phyloP scores from a whole-genome alignment of 345 rosid species.

The Acer saccharum region DNA sequence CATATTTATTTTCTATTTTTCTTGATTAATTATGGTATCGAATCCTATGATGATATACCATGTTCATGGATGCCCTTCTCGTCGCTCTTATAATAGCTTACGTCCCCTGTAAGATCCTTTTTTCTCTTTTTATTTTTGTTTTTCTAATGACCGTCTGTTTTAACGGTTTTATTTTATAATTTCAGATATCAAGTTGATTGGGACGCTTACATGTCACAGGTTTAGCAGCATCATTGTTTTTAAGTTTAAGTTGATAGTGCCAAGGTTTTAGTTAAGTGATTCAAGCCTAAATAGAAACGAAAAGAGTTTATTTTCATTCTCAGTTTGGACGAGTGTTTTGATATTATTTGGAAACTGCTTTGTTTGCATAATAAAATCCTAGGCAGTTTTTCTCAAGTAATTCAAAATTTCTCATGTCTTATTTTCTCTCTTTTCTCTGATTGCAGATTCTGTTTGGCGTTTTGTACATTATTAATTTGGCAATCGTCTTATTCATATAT shows the following conservation, averaged over 20 bases:
- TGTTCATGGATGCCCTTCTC: conserved; percentile 55
- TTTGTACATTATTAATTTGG: conserved; percentile 74
- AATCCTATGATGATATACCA: too few species aligned
- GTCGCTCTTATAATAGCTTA: conserved; percentile 70
- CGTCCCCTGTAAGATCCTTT: conserved; percentile 70
- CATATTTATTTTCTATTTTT: too few species aligned
- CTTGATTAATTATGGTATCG: too few species aligned
- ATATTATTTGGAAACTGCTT: background rate
- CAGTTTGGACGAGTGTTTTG: conserved; percentile 18
- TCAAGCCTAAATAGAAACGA: background rate
- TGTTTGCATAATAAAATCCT: too few species aligned
- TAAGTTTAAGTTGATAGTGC: too few species aligned
- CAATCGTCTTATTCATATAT: conserved; percentile 62
- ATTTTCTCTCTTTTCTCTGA: conserved; percentile 10
- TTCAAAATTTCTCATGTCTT: background rate
- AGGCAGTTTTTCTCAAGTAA: background rate
- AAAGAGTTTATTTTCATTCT: background rate
- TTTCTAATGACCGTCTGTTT: background rate
- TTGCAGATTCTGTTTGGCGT: conserved; percentile 83
- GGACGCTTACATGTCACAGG: conserved; percentile 99
- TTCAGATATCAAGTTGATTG: conserved; percentile 95
- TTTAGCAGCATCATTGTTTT: conserved; percentile 17
- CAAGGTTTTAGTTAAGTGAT: background rate
- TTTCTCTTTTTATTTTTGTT: background rate
- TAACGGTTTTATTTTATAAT: background rate